phyloP scores from a whole-genome alignment of 106 monocot species.

The Vanilla planifolia region DNA sequence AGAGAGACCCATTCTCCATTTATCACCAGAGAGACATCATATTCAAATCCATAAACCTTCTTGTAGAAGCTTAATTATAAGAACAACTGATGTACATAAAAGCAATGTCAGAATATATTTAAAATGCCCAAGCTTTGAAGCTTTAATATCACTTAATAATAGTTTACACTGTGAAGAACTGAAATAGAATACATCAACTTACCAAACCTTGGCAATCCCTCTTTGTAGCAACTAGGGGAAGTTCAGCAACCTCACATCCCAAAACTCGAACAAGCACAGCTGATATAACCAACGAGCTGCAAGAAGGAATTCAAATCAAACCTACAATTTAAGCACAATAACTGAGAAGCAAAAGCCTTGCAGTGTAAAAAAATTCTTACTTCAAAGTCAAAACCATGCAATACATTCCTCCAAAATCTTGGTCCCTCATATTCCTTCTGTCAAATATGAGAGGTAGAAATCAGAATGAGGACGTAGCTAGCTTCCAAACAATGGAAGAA shows the following conservation, averaged over 20 bases:
- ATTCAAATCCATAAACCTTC: too few species aligned
- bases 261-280: slow-evolving; percentile 75
- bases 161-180: background rate
- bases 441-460: slow-evolving; percentile 4
- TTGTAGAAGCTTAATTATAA: background rate
- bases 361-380: slow-evolving; percentile 31
- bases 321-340: background rate
- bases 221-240: slow-evolving; percentile 87
- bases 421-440: slow-evolving; percentile 66
- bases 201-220: slow-evolving; percentile 76
- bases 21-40: too few species aligned
- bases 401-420: slow-evolving; percentile 92
- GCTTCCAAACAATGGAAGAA: background rate
- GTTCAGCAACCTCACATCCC: slow-evolving; percentile 83
- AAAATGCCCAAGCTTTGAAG: too few species aligned
- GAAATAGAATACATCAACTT: background rate
- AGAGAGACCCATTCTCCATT: background rate
- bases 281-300: slow-evolving; percentile 76
- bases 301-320: background rate
- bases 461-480: background rate
- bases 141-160: background rate
- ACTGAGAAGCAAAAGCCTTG: background rate
- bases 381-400: slow-evolving; percentile 70
- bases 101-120: too few species aligned
- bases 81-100: too few species aligned